Percentiles rank a stretch among this genome's conserved stretches.
Conservation (phyloP, 441 rosid genomes). For the Gossypium schwendimanii region DNA sequence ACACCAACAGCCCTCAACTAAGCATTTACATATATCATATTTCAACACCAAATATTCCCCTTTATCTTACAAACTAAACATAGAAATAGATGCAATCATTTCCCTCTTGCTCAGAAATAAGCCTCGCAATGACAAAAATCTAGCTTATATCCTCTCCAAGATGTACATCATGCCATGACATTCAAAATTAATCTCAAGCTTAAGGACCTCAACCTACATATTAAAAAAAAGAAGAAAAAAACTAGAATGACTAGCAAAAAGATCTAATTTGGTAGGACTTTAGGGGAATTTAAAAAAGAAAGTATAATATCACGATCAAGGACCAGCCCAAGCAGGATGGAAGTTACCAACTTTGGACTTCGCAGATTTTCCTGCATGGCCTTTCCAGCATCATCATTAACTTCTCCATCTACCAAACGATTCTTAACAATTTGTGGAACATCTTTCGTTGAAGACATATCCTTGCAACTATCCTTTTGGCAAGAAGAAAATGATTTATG, state of each 20-base stretch:
- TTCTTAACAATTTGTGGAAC: background rate
- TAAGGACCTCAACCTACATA: background rate
- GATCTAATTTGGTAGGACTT: background rate
- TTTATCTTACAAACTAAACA: background rate
- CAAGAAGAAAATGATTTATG: background rate
- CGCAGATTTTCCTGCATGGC: conserved; percentile 12
- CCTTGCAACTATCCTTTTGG: conserved; percentile 1
- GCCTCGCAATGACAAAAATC: background rate
- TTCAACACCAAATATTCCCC: background rate
- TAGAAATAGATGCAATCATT: background rate
- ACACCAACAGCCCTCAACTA: background rate
- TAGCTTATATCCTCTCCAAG: background rate
- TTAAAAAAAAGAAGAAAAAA: background rate
- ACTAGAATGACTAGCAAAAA: background rate
- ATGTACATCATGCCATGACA: background rate
- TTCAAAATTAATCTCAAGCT: background rate
- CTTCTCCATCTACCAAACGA: conserved; percentile 2
- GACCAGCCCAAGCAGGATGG: background rate
- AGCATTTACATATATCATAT: background rate
- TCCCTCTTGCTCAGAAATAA: background rate
- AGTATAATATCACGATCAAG: conserved; percentile 13
- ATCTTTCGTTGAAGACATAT: background rate
- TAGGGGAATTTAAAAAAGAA: background rate
- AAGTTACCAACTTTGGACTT: conserved; percentile 14
- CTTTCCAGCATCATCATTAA: conserved; percentile 15